Conservation (phyloP, 345 rosid species). For the Rubroshorea leprosula region DNA sequence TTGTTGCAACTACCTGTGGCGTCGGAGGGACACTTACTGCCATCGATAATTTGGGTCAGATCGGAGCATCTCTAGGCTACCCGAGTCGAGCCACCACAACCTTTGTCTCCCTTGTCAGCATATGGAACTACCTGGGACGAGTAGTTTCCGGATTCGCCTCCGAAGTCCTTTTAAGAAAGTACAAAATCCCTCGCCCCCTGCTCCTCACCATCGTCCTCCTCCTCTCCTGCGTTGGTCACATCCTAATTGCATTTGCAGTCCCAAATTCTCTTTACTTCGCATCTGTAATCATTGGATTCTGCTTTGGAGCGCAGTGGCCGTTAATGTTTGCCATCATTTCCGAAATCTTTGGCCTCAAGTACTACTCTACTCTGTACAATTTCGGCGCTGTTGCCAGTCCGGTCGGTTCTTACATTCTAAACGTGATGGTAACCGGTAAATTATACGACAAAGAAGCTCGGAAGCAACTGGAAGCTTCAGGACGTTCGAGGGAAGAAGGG, state of each 20-base stretch:
- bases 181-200: slow-evolving; percentile 42
- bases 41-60: slow-evolving; percentile 57
- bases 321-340: slow-evolving; percentile 44
- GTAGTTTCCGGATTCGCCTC: slow-evolving; percentile 39
- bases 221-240: slow-evolving; percentile 37
- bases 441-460: slow-evolving; percentile 42
- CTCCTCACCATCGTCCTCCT: slow-evolving; percentile 35
- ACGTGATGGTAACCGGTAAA: slow-evolving; percentile 40
- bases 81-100: slow-evolving; percentile 33
- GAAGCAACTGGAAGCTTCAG: slow-evolving; percentile 30
- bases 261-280: slow-evolving; percentile 47
- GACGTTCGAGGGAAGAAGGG: slow-evolving; percentile 15
- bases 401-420: slow-evolving; percentile 41
- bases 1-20: slow-evolving; percentile 40
- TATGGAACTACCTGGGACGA: slow-evolving; percentile 56
- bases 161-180: slow-evolving; percentile 36
- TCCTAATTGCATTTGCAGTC: slow-evolving; percentile 39
- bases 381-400: slow-evolving; percentile 42
- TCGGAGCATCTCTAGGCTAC: slow-evolving; percentile 38
- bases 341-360: slow-evolving; percentile 49
- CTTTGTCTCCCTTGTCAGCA: slow-evolving; percentile 49
- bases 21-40: slow-evolving; percentile 49
- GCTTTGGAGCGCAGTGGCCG: slow-evolving; percentile 49
- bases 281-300: slow-evolving; percentile 45
- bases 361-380: slow-evolving; percentile 45